Base-by-base conservation (phyloP, 2,329 filamentous ascomycete species). In the Cadophora luteo-olivacea region DNA sequence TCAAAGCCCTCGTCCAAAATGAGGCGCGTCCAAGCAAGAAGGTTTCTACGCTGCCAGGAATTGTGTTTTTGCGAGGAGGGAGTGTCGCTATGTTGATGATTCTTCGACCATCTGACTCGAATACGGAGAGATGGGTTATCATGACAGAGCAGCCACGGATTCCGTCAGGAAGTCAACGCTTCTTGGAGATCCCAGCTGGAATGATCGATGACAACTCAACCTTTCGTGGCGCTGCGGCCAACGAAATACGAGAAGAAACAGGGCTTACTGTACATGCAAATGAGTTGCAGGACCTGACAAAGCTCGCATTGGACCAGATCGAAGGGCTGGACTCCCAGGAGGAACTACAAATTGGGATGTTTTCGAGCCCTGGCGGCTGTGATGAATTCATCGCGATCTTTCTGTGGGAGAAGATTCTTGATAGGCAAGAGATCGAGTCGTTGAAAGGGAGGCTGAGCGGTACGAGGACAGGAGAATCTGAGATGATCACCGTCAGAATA, bases 191-290 rank as follows among this genome's bases (percentile, higher is more conserved):
- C 6, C 41, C 41, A 16, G 65, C 65, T 6, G 65, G 60, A 9
- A 63, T 67, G 65, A 41, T 67, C 8, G 65, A 67, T 24, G 60
- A 61, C 22, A 48, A 38, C 38, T 19, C 29, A 19, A 54, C 24
- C 24, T 89, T 90, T 73, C 82, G 82, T 12, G 87, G 88, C 25
- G 82, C 82, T 0, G 88, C 87, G 2, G 87, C 87, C 3, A 83
- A 81, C 72, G 88, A 90, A 79, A 87, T 90, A 11, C 70, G 85
- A 68, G 87, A 90, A 78, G 88, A 90, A 77, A 79, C 89, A 1
- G 86, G 85, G 7, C 74, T 89, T 12, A 81, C 80, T 61, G 88
- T 89, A 45, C 76, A 78, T 5, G 82, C 83, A 57, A 77, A 80
- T 8, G 81, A 88, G 67, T 76, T 90, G 51, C 79, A 78, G 12